Evolutionary conservation across 345 rosid species (phyloP), one percentile per base, ranked within the genome.

Genomic region (Acer campestre): DNA sequence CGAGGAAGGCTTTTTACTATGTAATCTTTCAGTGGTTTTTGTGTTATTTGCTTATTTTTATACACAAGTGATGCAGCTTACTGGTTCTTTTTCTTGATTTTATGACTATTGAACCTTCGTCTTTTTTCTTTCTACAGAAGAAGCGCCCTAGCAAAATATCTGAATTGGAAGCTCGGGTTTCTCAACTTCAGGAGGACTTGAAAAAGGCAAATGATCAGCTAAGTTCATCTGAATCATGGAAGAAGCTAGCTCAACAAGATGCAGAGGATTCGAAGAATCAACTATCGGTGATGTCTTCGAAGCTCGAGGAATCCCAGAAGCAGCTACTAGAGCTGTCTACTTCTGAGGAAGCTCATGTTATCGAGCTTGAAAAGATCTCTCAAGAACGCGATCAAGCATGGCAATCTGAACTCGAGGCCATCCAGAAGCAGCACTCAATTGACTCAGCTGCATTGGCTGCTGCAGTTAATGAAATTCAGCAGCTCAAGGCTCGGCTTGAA

Each of bases 61-160:
- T 63, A 58, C 5, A 35, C 38, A 6, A 35, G 38, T 35, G 38
- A 35, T 35, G 38, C 38, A 4, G 38, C 38, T 35, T 35, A 35
- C 38, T 35, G 38, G 6, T 35, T 4, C 6, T 35, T 35, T 35
- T 35, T 35, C 38, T 35, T 35, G 38, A 35, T 35, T 35, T 35
- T 35, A 35, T 35, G 67, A 27, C n/a, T 62, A 71, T 48, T 49
- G 66, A 68, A 70, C 70, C 20, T 68, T 68, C 58, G 12, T 75
- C 40, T 51, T 75, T 74, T 69, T 78, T 75, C 23, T 85, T 77
- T 63, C 74, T 68, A 56, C 84, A 97, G 99, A 97, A 88, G 87
- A 97, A 94, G 87, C 90, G 97, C 18, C 98, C 95, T 0, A 86
- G 95, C 87, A 88, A 85, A 82, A 87, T 93, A 76, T 85, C 97